Evolutionary conservation across 2,329 filamentous ascomycete genomes (phyloP).

Genomic region (Xenoacremonium recifei): DNA sequence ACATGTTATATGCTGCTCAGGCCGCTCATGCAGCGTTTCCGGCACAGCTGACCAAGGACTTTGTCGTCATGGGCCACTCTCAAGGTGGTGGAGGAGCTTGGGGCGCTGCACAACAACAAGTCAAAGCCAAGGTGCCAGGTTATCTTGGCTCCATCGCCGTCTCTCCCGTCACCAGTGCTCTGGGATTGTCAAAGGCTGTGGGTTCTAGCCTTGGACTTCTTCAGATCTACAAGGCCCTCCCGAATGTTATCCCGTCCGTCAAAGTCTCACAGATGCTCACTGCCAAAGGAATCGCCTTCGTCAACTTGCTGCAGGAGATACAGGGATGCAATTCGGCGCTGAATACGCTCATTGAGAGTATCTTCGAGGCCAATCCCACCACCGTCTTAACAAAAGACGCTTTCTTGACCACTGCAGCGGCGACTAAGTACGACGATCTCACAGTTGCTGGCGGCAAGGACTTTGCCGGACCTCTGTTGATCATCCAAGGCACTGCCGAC

Average conservation of each 20-base stretch:
- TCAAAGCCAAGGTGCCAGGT: constrained; percentile 27
- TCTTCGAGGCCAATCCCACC: constrained; percentile 2
- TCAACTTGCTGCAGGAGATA: constrained; percentile 12
- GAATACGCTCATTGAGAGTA: constrained; percentile 1
- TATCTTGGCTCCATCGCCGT: constrained; percentile 36
- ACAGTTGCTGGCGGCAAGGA: constrained; percentile 28
- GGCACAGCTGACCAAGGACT: constrained; percentile 30
- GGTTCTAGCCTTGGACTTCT: constrained; percentile 10
- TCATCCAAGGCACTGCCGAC: constrained; percentile 33
- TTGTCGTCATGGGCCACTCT: constrained; percentile 45
- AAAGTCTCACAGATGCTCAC: constrained; percentile 14
- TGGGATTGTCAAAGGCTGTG: constrained; percentile 9
- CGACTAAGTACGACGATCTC: constrained; percentile 21
- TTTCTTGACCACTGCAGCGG: constrained; percentile 19
- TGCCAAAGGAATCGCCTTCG: constrained; percentile 2
- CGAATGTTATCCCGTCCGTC: constrained; percentile 13
- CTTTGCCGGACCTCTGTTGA: constrained; percentile 35
- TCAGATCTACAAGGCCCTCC: constrained; percentile 7
- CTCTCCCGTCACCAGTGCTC: constrained; percentile 26
- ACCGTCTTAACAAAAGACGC: constrained; percentile 4
- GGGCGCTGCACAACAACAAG: constrained; percentile 29
- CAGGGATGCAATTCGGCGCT: constrained; percentile 14
- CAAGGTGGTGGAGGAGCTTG: constrained; percentile 47
- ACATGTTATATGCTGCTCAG: constrained; percentile 40
- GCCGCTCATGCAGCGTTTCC: constrained; percentile 43